A percentile compares a stretch with the other conserved stretches of the same genome.
Conservation (phyloP, 352 stramenopile genomes). For the Pythium aquatile region DNA sequence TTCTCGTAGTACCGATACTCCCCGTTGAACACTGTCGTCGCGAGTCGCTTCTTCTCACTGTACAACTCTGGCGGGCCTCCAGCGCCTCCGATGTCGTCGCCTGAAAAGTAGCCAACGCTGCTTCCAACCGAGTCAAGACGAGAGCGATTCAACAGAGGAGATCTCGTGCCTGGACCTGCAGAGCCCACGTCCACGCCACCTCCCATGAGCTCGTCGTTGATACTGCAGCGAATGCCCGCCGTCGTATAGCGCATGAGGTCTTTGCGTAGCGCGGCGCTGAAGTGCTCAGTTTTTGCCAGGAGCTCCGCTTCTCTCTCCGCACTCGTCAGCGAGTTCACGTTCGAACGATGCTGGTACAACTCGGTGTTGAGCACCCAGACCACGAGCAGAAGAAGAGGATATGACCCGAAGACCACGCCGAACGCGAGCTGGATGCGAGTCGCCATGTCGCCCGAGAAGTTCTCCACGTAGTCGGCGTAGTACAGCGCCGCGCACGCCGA, state of each 20-base stretch:
- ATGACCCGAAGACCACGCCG: conserved; percentile 66
- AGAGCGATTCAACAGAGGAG: conserved; percentile 15
- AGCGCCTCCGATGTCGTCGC: conserved; percentile 45
- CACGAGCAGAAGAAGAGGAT: conserved; percentile 65
- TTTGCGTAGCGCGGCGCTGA: conserved; percentile 73
- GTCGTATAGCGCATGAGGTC: conserved; percentile 87
- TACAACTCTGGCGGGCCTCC: conserved; percentile 49
- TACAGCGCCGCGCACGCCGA: conserved; percentile 63
- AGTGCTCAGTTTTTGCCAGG: conserved; percentile 65
- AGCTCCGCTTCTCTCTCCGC: conserved; percentile 42
- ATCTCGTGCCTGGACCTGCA: neutral
- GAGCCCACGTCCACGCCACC: neutral
- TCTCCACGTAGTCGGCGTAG: conserved; percentile 65
- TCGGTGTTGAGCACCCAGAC: conserved; percentile 86
- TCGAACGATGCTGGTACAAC: conserved; percentile 74
- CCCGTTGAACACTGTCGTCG: conserved; percentile 80
- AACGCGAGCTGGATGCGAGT: conserved; percentile 61
- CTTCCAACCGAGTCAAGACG: conserved; percentile 29
- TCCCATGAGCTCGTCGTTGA: conserved; percentile 48
- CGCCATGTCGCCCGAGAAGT: conserved; percentile 57
- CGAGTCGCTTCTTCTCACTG: conserved; percentile 79
- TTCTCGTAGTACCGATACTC: conserved; percentile 87
- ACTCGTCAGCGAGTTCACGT: conserved; percentile 65
- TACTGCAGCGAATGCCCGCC: conserved; percentile 76
- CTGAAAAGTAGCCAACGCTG: conserved; percentile 27